These are phyloP conservation scores for Aristolochia contorta DNA, from an alignment of 164 flowering plant species.

Conservation along the genomic window DNA sequence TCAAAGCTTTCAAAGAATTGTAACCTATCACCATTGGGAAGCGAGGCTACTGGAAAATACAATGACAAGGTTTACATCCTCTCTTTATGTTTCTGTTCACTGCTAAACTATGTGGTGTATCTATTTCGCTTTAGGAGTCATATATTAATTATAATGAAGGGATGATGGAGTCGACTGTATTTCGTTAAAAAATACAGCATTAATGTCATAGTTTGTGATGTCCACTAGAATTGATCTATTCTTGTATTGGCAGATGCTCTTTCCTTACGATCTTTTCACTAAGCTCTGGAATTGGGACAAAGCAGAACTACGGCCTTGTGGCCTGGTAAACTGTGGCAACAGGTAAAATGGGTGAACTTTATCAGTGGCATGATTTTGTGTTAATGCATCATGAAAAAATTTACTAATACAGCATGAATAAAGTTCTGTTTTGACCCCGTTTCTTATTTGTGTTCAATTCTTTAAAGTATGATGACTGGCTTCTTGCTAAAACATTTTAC, in stretches of 20 bases:
- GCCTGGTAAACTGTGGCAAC: conserved; percentile 85
- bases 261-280: conserved; percentile 60
- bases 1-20: conserved; percentile 34
- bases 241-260: conserved; percentile 44
- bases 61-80: conserved; percentile 35
- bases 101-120: not conserved
- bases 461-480: too few relatives aligned
- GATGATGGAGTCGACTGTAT: not conserved
- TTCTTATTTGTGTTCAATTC: too few relatives aligned
- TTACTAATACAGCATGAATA: too few relatives aligned
- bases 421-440: not conserved
- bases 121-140: not conserved
- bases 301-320: conserved; percentile 65
- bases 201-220: not conserved
- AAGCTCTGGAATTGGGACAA: conserved; percentile 60
- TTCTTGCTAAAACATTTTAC: too few relatives aligned
- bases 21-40: conserved; percentile 15
- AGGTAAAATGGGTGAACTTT: conserved; percentile 36
- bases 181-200: not conserved
- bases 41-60: conserved; percentile 32
- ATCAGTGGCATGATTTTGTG: not conserved
- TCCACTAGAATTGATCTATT: not conserved
- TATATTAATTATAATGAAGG: not conserved
- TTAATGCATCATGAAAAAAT: not conserved
- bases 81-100: not conserved